These are phyloP conservation scores for Eleusine coracana DNA, from an alignment of 176 grass and related monocot species.

Conservation along the genomic window DNA sequence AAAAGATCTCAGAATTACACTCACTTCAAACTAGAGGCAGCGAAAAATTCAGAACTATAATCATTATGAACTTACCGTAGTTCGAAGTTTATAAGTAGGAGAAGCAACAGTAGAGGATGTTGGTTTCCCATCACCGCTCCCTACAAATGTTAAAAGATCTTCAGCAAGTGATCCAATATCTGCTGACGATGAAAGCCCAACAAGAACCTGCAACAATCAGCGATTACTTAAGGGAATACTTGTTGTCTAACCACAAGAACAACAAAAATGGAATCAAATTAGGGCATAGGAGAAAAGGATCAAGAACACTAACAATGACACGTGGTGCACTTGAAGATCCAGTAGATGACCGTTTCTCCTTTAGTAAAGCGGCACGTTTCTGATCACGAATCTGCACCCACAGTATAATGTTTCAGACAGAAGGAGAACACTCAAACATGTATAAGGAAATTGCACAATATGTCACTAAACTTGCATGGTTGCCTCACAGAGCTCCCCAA, in stretches of 20 bases:
- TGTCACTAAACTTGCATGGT: neutral
- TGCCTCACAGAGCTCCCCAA: neutral
- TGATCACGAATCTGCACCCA: constrained; percentile 71
- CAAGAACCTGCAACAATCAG: constrained; percentile 69
- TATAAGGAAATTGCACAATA: neutral
- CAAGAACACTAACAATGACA: constrained; percentile 69
- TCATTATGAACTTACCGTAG: constrained; percentile 66
- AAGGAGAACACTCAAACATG: neutral
- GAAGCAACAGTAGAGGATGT: constrained; percentile 68
- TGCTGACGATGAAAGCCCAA: constrained; percentile 67
- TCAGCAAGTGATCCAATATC: constrained; percentile 60
- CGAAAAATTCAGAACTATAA: constrained; percentile 13
- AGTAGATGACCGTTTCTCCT: constrained; percentile 70
- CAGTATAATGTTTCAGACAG: constrained; percentile 27
- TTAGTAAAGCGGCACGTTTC: constrained; percentile 82
- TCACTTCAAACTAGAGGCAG: constrained; percentile 42
- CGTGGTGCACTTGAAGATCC: constrained; percentile 65
- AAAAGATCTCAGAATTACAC: neutral
- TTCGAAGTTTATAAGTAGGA: constrained; percentile 72
- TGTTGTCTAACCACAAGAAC: constrained; percentile 9
- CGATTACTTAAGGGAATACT: neutral
- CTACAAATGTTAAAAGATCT: constrained; percentile 63
- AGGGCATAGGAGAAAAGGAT: constrained; percentile 3
- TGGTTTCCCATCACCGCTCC: constrained; percentile 51
- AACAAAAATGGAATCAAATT: constrained; percentile 8